These are phyloP conservation scores for Sclerotiophoma versabilis DNA, from an alignment of 2,329 filamentous ascomycete species.

Conservation along the genomic window DNA sequence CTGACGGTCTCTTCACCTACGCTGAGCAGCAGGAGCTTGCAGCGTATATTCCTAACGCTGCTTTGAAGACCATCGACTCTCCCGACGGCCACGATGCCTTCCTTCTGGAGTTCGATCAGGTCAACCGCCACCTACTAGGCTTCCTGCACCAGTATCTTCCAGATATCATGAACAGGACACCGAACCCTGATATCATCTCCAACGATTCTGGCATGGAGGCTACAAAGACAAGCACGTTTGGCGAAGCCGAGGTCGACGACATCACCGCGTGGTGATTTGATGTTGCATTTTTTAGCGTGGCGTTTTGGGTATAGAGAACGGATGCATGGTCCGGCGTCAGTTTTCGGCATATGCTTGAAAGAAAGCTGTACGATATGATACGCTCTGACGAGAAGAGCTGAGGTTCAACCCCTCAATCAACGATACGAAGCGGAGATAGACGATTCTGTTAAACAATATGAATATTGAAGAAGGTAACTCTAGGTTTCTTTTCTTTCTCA, in stretches of 20 bases:
- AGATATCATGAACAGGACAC: slow-evolving; percentile 77
- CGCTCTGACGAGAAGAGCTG: slow-evolving; percentile 29
- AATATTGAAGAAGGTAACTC: background rate
- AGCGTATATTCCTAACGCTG: slow-evolving; percentile 76
- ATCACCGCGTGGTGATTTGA: slow-evolving; percentile 84
- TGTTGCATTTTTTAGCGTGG: slow-evolving; percentile 29
- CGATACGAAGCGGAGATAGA: background rate
- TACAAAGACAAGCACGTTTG: slow-evolving; percentile 90
- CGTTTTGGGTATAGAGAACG: slow-evolving; percentile 26
- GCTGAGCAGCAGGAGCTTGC: slow-evolving; percentile 95
- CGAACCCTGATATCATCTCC: slow-evolving; percentile 48
- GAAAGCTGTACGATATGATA: slow-evolving; percentile 40
- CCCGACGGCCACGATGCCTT: slow-evolving; percentile 97
- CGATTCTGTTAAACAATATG: background rate
- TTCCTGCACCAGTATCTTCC: slow-evolving; percentile 85
- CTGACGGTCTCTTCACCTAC: slow-evolving; percentile 95
- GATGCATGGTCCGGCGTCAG: slow-evolving; percentile 31
- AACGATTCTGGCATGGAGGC: slow-evolving; percentile 61
- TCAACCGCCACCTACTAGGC: slow-evolving; percentile 83
- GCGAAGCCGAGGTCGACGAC: slow-evolving; percentile 94
- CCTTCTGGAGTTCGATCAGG: slow-evolving; percentile 94
- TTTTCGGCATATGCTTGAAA: slow-evolving; percentile 51
- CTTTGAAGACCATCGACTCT: slow-evolving; percentile 86
- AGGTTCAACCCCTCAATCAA: slow-evolving; percentile 46
- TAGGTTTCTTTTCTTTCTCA: background rate